Evolutionary conservation across 352 stramenopile genomes (phyloP), one percentile per base, ranked within the genome.

Genomic region (Phytophthora citricola): DNA sequence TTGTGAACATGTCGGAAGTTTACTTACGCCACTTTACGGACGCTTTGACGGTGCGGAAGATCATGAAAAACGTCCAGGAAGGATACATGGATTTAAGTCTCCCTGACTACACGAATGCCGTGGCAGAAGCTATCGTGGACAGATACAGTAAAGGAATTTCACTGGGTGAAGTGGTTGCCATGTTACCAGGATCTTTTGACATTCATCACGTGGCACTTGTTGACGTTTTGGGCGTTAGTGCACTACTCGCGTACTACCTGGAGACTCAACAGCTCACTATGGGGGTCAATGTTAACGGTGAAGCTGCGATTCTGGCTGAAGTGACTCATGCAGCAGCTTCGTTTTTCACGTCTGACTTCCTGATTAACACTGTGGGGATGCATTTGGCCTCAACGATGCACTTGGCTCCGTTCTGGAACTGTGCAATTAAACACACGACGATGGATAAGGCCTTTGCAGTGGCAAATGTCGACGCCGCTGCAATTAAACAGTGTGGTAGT

Each of bases 361-460:
- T 79, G 1, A 63, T 75, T 34, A 82, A 69, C 29, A 68, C 60
- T 0, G 44, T 80, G 14, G 75, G 75, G 9, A 80, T 78, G 75
- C 63, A 73, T 31, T 63, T 67, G 8, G 51, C 69, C 0, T 78
- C 69, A 1, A 66, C 71, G 0, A 75, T 71, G 48, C 63, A 78
- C 34, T 55, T 83, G 31, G 75, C 71, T 26, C 71, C 71, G 4
- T 83, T 83, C 61, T 83, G 75, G 75, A 66, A 78, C 24, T 83
- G 75, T 34, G 71, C 68, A 4, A 80, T 83, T n/a, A 59, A 69
- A 14, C 62, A 78, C 45, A 78, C 68, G 15, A 69, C 64, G 4
- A 80, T 83, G 75, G 65, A 57, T 32, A 83, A 83, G 38, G 50
- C 59, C 4, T 62, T 79, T 2, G 56, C 52, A 3, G 22, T 76